Percentiles rank a stretch among this genome's conserved stretches.
These are phyloP conservation scores for Fusarium scirpi DNA, from an alignment of 2,329 filamentous ascomycete species.

Conservation along the genomic window DNA sequence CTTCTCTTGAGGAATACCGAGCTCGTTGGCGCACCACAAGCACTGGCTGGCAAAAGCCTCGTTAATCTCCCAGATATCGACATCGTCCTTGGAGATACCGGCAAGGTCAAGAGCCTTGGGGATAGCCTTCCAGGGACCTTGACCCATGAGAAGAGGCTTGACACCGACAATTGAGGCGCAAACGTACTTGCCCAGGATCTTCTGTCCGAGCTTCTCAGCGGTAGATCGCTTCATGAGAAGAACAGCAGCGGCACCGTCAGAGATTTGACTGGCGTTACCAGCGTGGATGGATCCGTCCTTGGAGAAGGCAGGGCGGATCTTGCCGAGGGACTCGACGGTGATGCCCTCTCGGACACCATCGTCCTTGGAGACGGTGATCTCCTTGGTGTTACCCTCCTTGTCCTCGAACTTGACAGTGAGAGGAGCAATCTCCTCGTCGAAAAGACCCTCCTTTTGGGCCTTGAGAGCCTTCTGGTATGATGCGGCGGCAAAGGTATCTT, in stretches of 20 bases:
- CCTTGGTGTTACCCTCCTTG: conserved; percentile 87
- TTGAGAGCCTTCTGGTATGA: conserved; percentile 91
- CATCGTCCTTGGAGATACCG: conserved; percentile 86
- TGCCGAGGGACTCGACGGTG: conserved; percentile 87
- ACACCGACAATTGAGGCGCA: conserved; percentile 88
- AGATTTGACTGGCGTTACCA: conserved; percentile 95
- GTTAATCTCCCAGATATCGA: conserved; percentile 99
- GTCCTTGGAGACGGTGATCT: conserved; percentile 84
- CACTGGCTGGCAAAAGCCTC: conserved; percentile 98
- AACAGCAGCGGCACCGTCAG: conserved; percentile 94
- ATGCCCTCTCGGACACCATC: conserved; percentile 89
- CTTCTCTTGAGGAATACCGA: conserved; percentile 85
- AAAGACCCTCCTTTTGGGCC: conserved; percentile 90
- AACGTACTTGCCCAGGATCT: conserved; percentile 93
- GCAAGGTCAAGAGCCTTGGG: conserved; percentile 90
- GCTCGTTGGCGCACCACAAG: conserved; percentile 90
- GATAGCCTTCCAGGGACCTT: conserved; percentile 96
- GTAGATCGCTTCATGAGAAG: conserved; percentile 95
- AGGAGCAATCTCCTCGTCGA: conserved; percentile 90
- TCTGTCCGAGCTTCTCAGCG: conserved; percentile 87
- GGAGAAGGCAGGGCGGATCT: conserved; percentile 90
- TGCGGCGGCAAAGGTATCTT: conserved; percentile 93
- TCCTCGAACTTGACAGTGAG: conserved; percentile 89
- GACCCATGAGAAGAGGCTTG: conserved; percentile 92
- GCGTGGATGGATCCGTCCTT: conserved; percentile 95